These are phyloP conservation scores for Scleroderma citrinum DNA, from an alignment of 768 basidiomycete genomes.

Conservation along the genomic window DNA sequence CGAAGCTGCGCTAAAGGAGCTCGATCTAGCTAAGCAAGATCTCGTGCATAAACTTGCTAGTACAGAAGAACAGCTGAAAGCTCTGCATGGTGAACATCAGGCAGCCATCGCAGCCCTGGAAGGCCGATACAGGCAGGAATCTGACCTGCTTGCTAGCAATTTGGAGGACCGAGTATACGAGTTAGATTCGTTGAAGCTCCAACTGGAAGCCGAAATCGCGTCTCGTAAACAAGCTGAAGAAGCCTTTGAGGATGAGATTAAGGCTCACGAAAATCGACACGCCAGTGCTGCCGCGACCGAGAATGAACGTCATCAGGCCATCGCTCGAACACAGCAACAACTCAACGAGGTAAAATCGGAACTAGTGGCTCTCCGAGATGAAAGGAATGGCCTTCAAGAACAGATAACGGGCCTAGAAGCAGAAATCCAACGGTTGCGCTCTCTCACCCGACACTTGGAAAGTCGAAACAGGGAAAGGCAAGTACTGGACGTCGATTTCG, in stretches of 20 bases:
- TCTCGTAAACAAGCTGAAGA: slow-evolving; percentile 29
- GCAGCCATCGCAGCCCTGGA: slow-evolving; percentile 21
- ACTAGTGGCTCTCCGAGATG: slow-evolving; percentile 37
- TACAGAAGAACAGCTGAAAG: slow-evolving; percentile 14
- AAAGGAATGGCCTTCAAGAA: slow-evolving; percentile 47
- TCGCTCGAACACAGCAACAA: slow-evolving; percentile 32
- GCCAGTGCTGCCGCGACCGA: slow-evolving; percentile 29
- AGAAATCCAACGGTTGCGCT: slow-evolving; percentile 58
- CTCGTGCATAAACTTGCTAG: slow-evolving; percentile 27
- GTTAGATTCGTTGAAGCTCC: slow-evolving; percentile 26
- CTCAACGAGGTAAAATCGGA: slow-evolving; percentile 37
- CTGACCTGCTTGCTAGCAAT: slow-evolving; percentile 32
- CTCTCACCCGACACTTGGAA: slow-evolving; percentile 58
- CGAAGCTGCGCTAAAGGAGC: slow-evolving; percentile 18
- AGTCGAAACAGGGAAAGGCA: slow-evolving; percentile 59
- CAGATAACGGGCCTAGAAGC: slow-evolving; percentile 56
- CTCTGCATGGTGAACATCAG: slow-evolving; percentile 25
- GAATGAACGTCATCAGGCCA: slow-evolving; percentile 31
- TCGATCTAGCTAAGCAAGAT: slow-evolving; percentile 18
- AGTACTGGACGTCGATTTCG: slow-evolving; percentile 8
- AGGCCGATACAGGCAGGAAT: slow-evolving; percentile 28
- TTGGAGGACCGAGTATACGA: slow-evolving; percentile 34
- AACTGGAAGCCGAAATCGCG: slow-evolving; percentile 36
- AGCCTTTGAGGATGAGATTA: slow-evolving; percentile 17
- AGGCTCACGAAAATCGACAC: slow-evolving; percentile 21